Evolutionary conservation across 2,329 filamentous ascomycete species (phyloP).

Genomic region (Hymenoscyphus scutula): DNA sequence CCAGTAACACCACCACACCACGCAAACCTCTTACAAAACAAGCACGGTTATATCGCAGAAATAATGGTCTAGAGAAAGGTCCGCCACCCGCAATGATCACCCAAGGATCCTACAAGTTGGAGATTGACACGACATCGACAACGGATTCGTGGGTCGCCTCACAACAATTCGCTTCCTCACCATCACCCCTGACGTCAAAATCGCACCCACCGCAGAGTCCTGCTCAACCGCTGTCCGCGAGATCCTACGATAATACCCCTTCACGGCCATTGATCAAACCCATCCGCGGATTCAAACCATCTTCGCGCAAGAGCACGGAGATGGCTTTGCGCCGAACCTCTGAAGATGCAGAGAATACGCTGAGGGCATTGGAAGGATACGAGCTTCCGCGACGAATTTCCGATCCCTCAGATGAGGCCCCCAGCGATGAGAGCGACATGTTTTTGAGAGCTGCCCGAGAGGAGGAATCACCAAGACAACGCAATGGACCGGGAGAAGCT

Average conservation of each 20-base stretch:
- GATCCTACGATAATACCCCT: slow-evolving; percentile 13
- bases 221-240: slow-evolving; percentile 15
- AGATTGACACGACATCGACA: slow-evolving; percentile 26
- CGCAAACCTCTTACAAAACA: slow-evolving; percentile 3
- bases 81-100: slow-evolving; percentile 32
- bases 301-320: slow-evolving; percentile 28
- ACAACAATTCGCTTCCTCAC: slow-evolving; percentile 22
- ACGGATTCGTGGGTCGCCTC: slow-evolving; percentile 29
- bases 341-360: slow-evolving; percentile 30
- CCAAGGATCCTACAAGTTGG: slow-evolving; percentile 24
- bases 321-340: slow-evolving; percentile 27
- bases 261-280: slow-evolving; percentile 30
- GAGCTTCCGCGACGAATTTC: slow-evolving; percentile 16
- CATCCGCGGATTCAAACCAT: slow-evolving; percentile 32
- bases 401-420: slow-evolving; percentile 29
- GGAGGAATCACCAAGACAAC: slow-evolving; percentile 25
- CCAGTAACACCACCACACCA: not conserved
- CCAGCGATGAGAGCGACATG: slow-evolving; percentile 36
- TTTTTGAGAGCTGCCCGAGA: slow-evolving; percentile 35
- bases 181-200: slow-evolving; percentile 10
- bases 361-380: slow-evolving; percentile 30
- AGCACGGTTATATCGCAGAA: slow-evolving; percentile 6
- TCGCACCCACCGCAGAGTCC: slow-evolving; percentile 16
- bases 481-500: slow-evolving; percentile 15
- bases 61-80: slow-evolving; percentile 17